These are phyloP conservation scores for Croton laevigatus DNA, from an alignment of 441 rosid genomes.

Conservation along the genomic window DNA sequence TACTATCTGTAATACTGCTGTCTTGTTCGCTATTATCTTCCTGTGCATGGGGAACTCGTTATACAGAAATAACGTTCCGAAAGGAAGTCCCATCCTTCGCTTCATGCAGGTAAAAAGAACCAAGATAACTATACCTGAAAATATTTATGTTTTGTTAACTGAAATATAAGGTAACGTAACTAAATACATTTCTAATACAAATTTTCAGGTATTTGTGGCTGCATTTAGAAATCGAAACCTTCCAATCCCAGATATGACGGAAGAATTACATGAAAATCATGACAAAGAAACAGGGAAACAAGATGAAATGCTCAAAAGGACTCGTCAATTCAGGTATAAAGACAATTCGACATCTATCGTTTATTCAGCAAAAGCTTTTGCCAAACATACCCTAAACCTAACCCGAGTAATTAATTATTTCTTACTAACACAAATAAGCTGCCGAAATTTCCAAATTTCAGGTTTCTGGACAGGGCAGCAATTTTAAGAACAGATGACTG, in stretches of 20 bases:
- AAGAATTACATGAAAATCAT: conserved; percentile 45
- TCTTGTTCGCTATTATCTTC: conserved; percentile 32
- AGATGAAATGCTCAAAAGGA: conserved; percentile 41
- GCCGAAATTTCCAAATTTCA: conserved; percentile 14
- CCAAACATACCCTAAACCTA: too few species aligned
- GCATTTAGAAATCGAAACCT: conserved; percentile 43
- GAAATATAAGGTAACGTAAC: too few species aligned
- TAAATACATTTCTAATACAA: too few species aligned
- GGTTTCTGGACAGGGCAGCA: conserved; percentile 63
- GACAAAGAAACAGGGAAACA: conserved; percentile 35
- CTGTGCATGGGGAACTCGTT: conserved; percentile 46
- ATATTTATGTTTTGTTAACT: too few species aligned
- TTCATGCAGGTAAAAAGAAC: conserved; percentile 37
- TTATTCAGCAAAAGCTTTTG: background rate
- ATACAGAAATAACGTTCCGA: conserved; percentile 45
- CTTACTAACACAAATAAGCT: background rate
- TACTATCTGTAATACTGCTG: conserved; percentile 35
- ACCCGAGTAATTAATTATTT: too few species aligned
- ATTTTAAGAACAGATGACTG: conserved; percentile 16
- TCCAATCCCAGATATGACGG: conserved; percentile 39
- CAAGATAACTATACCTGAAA: too few species aligned
- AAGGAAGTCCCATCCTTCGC: conserved; percentile 48
- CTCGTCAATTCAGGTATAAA: conserved; percentile 51
- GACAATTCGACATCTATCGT: background rate
- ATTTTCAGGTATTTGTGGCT: conserved; percentile 45